phyloP scores from a whole-genome alignment of 106 monocot genomes.

The Platanthera zijinensis region DNA sequence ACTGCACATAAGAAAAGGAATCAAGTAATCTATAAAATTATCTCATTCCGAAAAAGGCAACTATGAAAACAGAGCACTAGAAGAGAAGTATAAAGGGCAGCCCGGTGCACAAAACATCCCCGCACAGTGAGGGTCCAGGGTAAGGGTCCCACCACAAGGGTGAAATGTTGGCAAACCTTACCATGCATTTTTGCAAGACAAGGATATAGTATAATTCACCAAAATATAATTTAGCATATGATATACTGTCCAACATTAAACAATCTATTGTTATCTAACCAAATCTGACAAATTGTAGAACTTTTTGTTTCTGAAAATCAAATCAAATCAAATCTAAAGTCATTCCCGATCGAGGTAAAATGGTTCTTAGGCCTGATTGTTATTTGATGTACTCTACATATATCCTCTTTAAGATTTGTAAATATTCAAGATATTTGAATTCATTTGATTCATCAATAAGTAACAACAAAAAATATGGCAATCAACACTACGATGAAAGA shows the following conservation, averaged over 20 bases:
- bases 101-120: too few species aligned
- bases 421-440: too few species aligned
- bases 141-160: too few species aligned
- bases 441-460: too few species aligned
- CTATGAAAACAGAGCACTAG: background rate
- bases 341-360: background rate
- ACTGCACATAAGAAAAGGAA: constrained; percentile 18
- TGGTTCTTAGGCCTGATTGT: too few species aligned
- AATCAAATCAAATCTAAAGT: background rate
- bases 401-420: too few species aligned
- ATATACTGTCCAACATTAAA: background rate
- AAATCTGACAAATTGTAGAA: background rate
- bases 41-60: background rate
- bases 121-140: too few species aligned
- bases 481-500: background rate
- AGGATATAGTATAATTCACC: background rate
- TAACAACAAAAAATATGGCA: too few species aligned
- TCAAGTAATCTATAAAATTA: background rate
- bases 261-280: background rate
- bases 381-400: too few species aligned
- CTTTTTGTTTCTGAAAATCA: background rate
- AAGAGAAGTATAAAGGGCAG: background rate
- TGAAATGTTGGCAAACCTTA: too few species aligned
- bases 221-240: background rate
- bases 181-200: too few species aligned